phyloP scores from a whole-genome alignment of 306 rosid species.

The Herpetospermum pedunculosum region DNA sequence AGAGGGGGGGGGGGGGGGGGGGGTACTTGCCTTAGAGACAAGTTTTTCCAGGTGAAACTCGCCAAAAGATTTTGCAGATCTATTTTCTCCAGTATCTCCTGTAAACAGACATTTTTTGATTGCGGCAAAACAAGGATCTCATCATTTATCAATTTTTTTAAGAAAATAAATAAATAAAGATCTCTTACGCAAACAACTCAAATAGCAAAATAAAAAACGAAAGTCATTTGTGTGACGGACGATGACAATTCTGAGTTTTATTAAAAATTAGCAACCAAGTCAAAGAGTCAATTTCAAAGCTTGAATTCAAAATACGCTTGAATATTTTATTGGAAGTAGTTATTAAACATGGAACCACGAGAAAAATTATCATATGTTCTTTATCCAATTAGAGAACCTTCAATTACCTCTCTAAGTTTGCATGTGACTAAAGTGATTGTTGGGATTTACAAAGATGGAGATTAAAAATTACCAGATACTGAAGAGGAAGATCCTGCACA shows the following conservation, averaged over 20 bases:
- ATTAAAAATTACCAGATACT: conserved; percentile 11
- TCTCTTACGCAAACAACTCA: not conserved
- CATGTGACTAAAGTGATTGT: not conserved
- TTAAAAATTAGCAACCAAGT: not conserved
- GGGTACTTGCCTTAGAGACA: conserved; percentile 29
- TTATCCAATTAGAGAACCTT: not conserved
- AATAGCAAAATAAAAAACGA: not conserved
- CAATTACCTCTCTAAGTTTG: not conserved
- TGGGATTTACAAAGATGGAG: not conserved
- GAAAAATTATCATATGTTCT: not conserved
- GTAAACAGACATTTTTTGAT: conserved; percentile 13
- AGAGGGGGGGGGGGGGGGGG: conserved; percentile 13
- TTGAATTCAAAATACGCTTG: not conserved
- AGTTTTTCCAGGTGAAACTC: conserved; percentile 27
- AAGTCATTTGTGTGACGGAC: not conserved
- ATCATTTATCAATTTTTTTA: not conserved
- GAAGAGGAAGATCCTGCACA: conserved; percentile 3
- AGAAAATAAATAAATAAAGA: not conserved
- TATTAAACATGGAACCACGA: not conserved
- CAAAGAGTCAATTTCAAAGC: not conserved
- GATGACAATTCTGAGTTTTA: not conserved
- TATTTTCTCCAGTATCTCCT: conserved; percentile 30
- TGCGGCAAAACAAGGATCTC: conserved; percentile 6
- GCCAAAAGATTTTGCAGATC: conserved; percentile 24
- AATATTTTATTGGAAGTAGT: not conserved